phyloP scores from a whole-genome alignment of 202 grass and related monocot genomes.

The Panicum hallii region DNA sequence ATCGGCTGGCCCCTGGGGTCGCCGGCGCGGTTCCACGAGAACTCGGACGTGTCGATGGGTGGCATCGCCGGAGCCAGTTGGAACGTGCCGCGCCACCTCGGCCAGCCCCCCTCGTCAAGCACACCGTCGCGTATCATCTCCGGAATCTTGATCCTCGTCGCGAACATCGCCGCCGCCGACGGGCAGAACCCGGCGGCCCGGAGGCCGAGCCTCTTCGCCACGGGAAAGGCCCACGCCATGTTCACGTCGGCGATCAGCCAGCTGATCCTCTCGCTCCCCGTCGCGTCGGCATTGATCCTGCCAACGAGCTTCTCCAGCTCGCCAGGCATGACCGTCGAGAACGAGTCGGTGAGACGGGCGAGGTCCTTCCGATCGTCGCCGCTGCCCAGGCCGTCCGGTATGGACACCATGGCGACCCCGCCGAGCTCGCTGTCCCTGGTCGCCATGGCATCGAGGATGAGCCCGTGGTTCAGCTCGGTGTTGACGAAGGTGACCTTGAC shows the following conservation, averaged over 20 bases:
- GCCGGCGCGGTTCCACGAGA: conserved; percentile 43
- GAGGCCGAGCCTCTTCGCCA: conserved; percentile 45
- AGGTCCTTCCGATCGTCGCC: conserved; percentile 41
- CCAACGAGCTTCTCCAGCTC: conserved; percentile 34
- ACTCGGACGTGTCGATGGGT: conserved; percentile 14
- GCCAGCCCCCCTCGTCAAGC: conserved; percentile 17
- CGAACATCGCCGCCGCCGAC: conserved; percentile 25
- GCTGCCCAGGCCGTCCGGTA: conserved; percentile 42
- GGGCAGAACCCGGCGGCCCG: conserved; percentile 43
- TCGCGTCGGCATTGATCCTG: neutral
- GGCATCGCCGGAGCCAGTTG: conserved; percentile 30
- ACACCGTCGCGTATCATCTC: conserved; percentile 41
- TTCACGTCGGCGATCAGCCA: conserved; percentile 45
- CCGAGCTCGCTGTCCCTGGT: neutral
- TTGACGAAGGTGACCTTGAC: conserved; percentile 54
- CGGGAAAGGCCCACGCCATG: conserved; percentile 39
- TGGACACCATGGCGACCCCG: conserved; percentile 27
- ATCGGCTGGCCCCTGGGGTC: conserved; percentile 16
- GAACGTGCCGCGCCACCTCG: conserved; percentile 13
- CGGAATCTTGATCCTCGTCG: conserved; percentile 18
- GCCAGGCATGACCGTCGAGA: conserved; percentile 27
- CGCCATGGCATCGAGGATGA: neutral
- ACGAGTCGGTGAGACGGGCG: conserved; percentile 22
- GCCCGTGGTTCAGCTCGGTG: conserved; percentile 45
- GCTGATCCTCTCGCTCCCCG: neutral